A percentile compares a stretch with the other conserved stretches of the same genome.
Conservation (phyloP, 345 rosid genomes). For the Populus tremula region DNA sequence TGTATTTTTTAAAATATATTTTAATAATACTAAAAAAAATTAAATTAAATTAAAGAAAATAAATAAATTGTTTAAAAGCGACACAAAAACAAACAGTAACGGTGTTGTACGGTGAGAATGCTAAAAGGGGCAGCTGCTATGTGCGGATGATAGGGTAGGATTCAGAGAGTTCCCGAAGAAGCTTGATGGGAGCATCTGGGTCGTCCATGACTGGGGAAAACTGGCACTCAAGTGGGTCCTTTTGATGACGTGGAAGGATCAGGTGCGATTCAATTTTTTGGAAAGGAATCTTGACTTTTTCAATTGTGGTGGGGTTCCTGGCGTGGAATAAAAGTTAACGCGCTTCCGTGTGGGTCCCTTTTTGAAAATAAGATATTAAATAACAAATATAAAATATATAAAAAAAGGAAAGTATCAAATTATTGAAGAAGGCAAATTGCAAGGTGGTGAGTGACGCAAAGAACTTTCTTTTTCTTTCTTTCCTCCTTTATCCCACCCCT, state of each 20-base stretch:
- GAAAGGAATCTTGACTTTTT: slow-evolving; percentile 7
- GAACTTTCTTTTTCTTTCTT: not conserved
- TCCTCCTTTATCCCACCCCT: too few species aligned
- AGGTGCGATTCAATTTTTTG: not conserved
- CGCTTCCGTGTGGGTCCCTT: slow-evolving; percentile 15
- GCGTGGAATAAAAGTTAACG: slow-evolving; percentile 27
- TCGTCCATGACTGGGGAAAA: not conserved
- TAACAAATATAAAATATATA: not conserved
- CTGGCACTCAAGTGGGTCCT: not conserved
- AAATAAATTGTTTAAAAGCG: too few species aligned
- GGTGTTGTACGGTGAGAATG: not conserved
- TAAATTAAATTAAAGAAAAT: too few species aligned
- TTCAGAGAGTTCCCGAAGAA: not conserved
- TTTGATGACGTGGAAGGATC: not conserved
- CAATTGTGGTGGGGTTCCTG: slow-evolving; percentile 12
- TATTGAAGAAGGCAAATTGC: not conserved
- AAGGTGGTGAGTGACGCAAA: not conserved
- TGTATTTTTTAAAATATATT: too few species aligned
- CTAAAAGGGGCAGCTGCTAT: not conserved
- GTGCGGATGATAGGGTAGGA: not conserved
- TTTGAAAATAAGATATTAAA: not conserved
- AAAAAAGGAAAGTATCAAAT: not conserved
- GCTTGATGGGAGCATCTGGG: not conserved
- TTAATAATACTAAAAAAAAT: too few species aligned
- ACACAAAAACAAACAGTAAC: too few species aligned